Conservation (phyloP, 1,284 basidiomycete genomes). For the Leccinum pallidistipes region DNA sequence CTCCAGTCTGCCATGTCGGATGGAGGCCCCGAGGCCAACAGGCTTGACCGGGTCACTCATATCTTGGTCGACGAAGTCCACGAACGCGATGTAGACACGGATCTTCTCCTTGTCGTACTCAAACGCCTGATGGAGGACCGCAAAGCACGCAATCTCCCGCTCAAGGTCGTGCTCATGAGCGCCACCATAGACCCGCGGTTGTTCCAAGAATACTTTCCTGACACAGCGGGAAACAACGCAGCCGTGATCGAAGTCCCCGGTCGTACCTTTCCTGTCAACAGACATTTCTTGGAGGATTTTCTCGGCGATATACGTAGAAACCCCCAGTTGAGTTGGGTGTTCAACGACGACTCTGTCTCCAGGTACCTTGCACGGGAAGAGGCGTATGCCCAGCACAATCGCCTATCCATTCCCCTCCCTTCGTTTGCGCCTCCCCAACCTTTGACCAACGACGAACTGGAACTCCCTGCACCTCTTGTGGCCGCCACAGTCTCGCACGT, state of each 20-base stretch:
- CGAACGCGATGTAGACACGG: constrained; percentile 94
- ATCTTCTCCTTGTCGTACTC: constrained; percentile 88
- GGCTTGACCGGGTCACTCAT: constrained; percentile 86
- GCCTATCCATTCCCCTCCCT: constrained; percentile 23
- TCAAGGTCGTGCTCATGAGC: constrained; percentile 95
- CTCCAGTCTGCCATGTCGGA: constrained; percentile 78
- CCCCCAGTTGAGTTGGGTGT: constrained; percentile 60
- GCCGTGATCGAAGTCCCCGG: constrained; percentile 88
- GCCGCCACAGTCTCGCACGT: constrained; percentile 85
- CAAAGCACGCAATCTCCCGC: constrained; percentile 67
- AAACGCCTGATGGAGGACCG: constrained; percentile 84
- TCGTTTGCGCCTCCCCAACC: constrained; percentile 22
- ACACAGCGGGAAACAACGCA: constrained; percentile 62
- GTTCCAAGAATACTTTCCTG: constrained; percentile 87
- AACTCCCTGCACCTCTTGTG: constrained; percentile 83
- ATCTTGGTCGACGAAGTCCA: constrained; percentile 96
- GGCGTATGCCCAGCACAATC: constrained; percentile 36
- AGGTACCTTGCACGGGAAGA: constrained; percentile 81
- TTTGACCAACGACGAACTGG: constrained; percentile 63
- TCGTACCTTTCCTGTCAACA: constrained; percentile 86
- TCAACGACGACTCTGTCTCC: constrained; percentile 71
- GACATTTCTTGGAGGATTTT: constrained; percentile 84
- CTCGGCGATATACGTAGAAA: constrained; percentile 51
- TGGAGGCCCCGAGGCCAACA: constrained; percentile 35
- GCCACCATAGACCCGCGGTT: constrained; percentile 92